Base-by-base conservation (phyloP, 352 stramenopile genomes). In the Globisporangium orthogonon region DNA sequence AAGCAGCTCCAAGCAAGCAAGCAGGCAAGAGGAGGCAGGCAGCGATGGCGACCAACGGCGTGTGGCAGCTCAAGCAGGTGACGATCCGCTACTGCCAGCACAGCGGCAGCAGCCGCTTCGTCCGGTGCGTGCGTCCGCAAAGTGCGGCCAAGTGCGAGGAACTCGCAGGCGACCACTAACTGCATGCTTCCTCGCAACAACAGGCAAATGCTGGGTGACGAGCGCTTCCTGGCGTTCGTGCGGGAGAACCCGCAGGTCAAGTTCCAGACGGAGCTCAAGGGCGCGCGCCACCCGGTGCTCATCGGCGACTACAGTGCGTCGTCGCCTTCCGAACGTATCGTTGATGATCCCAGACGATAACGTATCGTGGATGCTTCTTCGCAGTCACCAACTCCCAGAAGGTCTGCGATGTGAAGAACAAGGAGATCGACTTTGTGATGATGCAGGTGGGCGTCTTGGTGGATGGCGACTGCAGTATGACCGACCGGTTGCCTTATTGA, bases 391-490 rank as follows among this genome's bases (percentile, higher is more conserved):
- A 83, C 56, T 60, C 89, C 60, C 78, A 67, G 49, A 95, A 95
- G 69, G 86, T 95, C 15, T 76, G 77, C 55, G 86, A 95, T 56
- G 77, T 95, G 40, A 95, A 95, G 78, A 95, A 95, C 76, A 74
- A 93, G 71, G 81, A 95, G 17, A 79, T 92, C 48, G 60, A 74
- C 37, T 89, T 90, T 51, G 85, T 95, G 45, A 60, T 95, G 66
- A 77, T 72, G 62, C 83, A 91, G 81, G 83, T 93, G 49, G 1
- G 23, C 61, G 69, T n/a, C 13, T 5, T n/a, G 49, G 5, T 43
- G 13, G 43, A 6, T 29, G 18, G n/a, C 17, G 18, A 48, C 9
- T 7, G 15, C 5, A 23, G 14, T 23, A 29, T 35, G 10, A 13
- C 28, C 17, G 47, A 29, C 29, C 29, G 15, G 31, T 13, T 43